These are phyloP conservation scores for Solanum hybrid DNA, from an alignment of 305 asterid genomes.

Conservation along the genomic window DNA sequence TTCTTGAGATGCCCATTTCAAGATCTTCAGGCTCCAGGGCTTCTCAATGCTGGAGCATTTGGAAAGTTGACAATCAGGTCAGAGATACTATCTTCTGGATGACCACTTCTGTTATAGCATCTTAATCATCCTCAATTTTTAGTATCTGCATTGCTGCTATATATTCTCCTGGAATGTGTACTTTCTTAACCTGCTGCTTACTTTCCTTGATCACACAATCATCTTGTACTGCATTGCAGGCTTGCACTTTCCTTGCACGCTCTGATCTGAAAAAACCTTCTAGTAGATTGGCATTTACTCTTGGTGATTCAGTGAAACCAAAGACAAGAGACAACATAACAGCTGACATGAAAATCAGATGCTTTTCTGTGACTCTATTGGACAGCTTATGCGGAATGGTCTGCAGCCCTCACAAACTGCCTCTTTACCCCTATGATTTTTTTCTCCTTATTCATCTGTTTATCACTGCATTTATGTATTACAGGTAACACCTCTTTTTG, in stretches of 20 bases:
- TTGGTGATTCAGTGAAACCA: constrained; percentile 87
- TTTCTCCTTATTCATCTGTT: constrained; percentile 7
- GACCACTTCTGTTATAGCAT: background rate
- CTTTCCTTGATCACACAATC: constrained; percentile 10
- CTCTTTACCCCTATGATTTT: constrained; percentile 7
- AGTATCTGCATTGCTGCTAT: constrained; percentile 1
- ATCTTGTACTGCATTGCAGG: constrained; percentile 42
- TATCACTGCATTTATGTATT: constrained; percentile 18
- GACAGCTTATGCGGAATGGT: constrained; percentile 99
- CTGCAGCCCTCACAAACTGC: constrained; percentile 16
- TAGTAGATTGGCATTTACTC: constrained; percentile 69
- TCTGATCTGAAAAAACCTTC: constrained; percentile 91
- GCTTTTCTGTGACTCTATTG: constrained; percentile 74
- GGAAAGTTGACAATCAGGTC: constrained; percentile 99
- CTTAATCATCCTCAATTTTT: constrained; percentile 6
- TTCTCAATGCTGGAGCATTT: constrained; percentile 91
- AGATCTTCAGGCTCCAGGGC: constrained; percentile 73
- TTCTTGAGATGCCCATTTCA: constrained; percentile 81
- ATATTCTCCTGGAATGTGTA: background rate
- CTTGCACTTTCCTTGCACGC: constrained; percentile 96
- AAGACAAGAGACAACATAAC: constrained; percentile 87
- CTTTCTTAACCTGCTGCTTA: background rate
- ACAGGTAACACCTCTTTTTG: constrained; percentile 97
- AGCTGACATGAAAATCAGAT: constrained; percentile 94
- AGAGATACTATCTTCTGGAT: constrained; percentile 8